Percentiles rank a stretch among this genome's conserved stretches.
Conservation (phyloP, 2,329 filamentous ascomycete species). For the Pestalotiopsis sp. region DNA sequence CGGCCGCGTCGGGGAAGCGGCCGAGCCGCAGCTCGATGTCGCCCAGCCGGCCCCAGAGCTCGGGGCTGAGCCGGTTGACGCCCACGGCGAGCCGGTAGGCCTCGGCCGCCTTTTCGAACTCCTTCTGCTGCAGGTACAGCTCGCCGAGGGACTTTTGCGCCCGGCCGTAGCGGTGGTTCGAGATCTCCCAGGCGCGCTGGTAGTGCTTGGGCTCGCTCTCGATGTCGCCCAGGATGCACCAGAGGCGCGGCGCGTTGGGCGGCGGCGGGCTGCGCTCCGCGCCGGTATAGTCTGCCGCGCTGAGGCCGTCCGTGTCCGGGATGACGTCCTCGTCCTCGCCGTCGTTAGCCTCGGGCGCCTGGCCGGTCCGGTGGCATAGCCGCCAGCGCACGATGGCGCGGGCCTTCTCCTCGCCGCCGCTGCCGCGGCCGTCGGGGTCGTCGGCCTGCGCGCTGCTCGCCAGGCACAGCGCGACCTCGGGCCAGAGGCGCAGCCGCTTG, state of each 20-base stretch:
- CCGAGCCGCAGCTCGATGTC: slow-evolving; percentile 82
- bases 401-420: slow-evolving; percentile 76
- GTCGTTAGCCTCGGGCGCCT: slow-evolving; percentile 21
- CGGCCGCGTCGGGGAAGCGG: slow-evolving; percentile 76
- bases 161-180: slow-evolving; percentile 76
- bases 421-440: slow-evolving; percentile 55
- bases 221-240: slow-evolving; percentile 92
- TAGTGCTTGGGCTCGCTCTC: slow-evolving; percentile 77
- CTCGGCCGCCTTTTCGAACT: slow-evolving; percentile 70
- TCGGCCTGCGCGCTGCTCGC: slow-evolving; percentile 64
- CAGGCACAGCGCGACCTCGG: slow-evolving; percentile 89
- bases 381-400: slow-evolving; percentile 75
- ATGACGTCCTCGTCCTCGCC: slow-evolving; percentile 40
- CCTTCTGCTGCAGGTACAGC: slow-evolving; percentile 67
- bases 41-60: slow-evolving; percentile 88
- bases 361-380: slow-evolving; percentile 68
- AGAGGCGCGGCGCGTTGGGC: slow-evolving; percentile 81
- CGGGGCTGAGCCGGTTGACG: slow-evolving; percentile 79
- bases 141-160: slow-evolving; percentile 88
- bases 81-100: slow-evolving; percentile 78
- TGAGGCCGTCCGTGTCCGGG: slow-evolving; percentile 60
- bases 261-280: slow-evolving; percentile 71
- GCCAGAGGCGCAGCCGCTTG: slow-evolving; percentile 89
- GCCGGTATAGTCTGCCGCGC: slow-evolving; percentile 56
- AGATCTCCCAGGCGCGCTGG: slow-evolving; percentile 85